phyloP scores from a whole-genome alignment of 2,329 filamentous ascomycete species.

The Penicillium digitatum region DNA sequence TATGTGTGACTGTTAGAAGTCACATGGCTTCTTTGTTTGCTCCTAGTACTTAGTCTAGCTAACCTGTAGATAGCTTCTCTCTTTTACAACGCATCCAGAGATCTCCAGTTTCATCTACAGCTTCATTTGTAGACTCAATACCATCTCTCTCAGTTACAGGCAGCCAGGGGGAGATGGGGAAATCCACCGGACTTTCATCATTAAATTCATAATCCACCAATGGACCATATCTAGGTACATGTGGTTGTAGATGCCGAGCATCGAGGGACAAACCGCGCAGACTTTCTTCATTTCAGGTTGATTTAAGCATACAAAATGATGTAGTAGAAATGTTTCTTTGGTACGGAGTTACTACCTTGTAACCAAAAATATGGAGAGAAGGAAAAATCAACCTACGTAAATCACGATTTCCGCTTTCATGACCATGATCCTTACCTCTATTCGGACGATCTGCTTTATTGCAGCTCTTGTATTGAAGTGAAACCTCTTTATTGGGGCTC shows the following conservation, averaged over 20 bases:
- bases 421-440: neutral
- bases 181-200: neutral
- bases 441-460: neutral
- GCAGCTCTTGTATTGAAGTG: neutral
- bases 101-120: too few species aligned
- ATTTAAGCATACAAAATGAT: neutral
- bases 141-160: too few species aligned
- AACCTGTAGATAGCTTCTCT: too few species aligned
- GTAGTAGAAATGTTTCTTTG: neutral
- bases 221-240: too few species aligned
- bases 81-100: too few species aligned
- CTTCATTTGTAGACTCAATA: too few species aligned
- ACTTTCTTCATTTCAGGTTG: neutral
- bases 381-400: slow-evolving; percentile 1
- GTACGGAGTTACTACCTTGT: neutral
- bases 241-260: too few species aligned
- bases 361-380: neutral
- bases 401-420: neutral
- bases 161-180: neutral
- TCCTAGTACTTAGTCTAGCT: too few species aligned
- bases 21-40: too few species aligned
- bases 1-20: too few species aligned
- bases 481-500: neutral
- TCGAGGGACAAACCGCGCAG: too few species aligned
- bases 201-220: neutral